Evolutionary conservation across 352 stramenopile genomes (phyloP), one percentile per base, ranked within the genome.

Genomic region (Phytopythium kandeliae): DNA sequence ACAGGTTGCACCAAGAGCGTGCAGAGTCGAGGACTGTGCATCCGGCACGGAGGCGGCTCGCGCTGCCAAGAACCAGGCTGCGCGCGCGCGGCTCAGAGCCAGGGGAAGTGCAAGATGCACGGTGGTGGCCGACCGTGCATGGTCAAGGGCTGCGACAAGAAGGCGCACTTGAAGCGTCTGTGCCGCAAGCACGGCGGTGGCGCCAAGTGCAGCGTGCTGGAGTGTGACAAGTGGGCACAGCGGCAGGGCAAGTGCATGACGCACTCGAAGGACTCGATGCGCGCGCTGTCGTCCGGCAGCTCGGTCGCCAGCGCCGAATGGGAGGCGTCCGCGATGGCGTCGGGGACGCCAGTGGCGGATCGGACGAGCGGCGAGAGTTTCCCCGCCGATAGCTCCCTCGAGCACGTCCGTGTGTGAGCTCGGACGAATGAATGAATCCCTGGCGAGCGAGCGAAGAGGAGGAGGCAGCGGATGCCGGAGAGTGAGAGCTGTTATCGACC

Each of bases 221-320:
- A 65, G 6, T 94, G 84, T 28, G 72, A 90, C 7, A 94, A 94
- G 59, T 94, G 84, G 84, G 80, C 81, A 4, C 84, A 94, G 53
- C 78, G 81, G 17, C 67, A 85, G 30, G 77, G 78, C 45, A 87
- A 90, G 81, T 94, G 84, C 63, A 89, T 94, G 74, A 90, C 71
- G 25, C 84, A 94, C 62, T 78, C 77, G 22, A 90, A 92, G 65
- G 63, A 76, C 36, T 44, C 62, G n/a, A 49, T 51, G 17, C 49
- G 30, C 8, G 13, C 45, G 25, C 40, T 28, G 35, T 22, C 42
- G 17, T 28, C 21, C 6, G 31, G 37, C 30, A 36, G 13, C 47
- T 28, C 35, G 33, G 26, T 3, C 1, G 16, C 17, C 2, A 49
- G 26, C n/a, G 4, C 28, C 43, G 43, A 37, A 7, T 5, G 24